Percentiles rank a stretch among this genome's conserved stretches.
Conservation (phyloP, 345 rosid genomes). For the Ceriops zippeliana region DNA sequence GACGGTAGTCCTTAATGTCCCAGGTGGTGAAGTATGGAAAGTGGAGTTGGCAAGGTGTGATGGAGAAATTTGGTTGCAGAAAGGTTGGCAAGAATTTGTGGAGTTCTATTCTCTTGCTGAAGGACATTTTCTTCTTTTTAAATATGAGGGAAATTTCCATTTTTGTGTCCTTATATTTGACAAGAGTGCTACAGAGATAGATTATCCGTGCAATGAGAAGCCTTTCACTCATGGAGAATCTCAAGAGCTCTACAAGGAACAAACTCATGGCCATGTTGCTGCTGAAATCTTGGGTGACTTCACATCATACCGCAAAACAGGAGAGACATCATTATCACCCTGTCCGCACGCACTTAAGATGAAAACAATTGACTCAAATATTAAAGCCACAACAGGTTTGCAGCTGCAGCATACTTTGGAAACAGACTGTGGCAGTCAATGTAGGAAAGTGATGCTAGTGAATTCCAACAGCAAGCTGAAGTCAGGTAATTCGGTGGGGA, state of each 20-base stretch:
- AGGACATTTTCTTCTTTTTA: conserved; percentile 25
- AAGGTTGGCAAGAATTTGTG: conserved; percentile 31
- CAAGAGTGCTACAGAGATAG: conserved; percentile 21
- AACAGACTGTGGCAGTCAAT: no score
- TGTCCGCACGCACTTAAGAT: not conserved
- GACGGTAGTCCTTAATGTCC: no score
- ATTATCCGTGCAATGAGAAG: conserved; percentile 10
- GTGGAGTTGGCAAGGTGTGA: not conserved
- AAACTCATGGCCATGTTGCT: not conserved
- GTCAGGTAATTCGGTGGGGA: no score
- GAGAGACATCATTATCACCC: not conserved
- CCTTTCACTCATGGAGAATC: no score
- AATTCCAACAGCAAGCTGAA: no score
- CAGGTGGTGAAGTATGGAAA: no score
- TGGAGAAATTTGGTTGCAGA: conserved; percentile 20
- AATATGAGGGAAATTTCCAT: conserved; percentile 17
- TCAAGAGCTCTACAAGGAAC: not conserved
- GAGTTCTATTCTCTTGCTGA: conserved; percentile 17
- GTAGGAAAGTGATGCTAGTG: no score
- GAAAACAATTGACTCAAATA: no score
- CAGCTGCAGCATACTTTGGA: not conserved
- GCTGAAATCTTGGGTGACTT: not conserved
- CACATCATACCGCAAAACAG: not conserved
- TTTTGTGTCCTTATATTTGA: conserved; percentile 28
- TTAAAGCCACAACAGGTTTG: no score